phyloP scores from a whole-genome alignment of 2,329 filamentous ascomycete species.

The Pseudocercospora fijiensis region DNA sequence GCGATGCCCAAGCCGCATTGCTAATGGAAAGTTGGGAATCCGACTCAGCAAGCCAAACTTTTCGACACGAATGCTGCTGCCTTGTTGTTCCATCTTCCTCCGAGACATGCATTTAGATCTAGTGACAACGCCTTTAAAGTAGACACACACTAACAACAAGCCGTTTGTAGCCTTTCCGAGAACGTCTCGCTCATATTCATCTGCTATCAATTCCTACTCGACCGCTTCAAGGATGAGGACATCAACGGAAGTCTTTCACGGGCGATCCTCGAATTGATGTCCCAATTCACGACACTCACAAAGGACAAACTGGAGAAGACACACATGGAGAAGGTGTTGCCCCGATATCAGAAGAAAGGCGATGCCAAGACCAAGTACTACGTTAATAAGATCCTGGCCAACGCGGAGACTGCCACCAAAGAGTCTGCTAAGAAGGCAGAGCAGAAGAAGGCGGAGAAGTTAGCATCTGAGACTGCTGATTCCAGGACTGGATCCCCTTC shows the following conservation, averaged over 20 bases:
- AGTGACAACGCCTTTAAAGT: neutral
- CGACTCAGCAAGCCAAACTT: neutral
- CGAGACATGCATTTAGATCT: neutral
- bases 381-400: slow-evolving; percentile 57
- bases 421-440: slow-evolving; percentile 43
- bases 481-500: slow-evolving; percentile 32
- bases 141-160: slow-evolving; percentile 14
- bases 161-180: slow-evolving; percentile 26
- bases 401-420: slow-evolving; percentile 27
- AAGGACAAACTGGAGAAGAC: slow-evolving; percentile 61
- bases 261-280: slow-evolving; percentile 56
- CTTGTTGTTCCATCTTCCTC: neutral
- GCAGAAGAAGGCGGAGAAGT: slow-evolving; percentile 38
- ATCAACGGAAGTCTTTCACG: slow-evolving; percentile 45
- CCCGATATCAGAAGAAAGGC: slow-evolving; percentile 63
- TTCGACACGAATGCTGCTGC: neutral
- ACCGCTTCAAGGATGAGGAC: slow-evolving; percentile 49
- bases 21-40: neutral
- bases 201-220: slow-evolving; percentile 51
- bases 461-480: slow-evolving; percentile 6
- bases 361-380: slow-evolving; percentile 64
- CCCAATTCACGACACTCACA: slow-evolving; percentile 61
- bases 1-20: neutral
- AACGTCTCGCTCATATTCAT: slow-evolving; percentile 45
- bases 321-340: slow-evolving; percentile 65